Percentiles rank a stretch among this genome's conserved stretches.
Conservation (phyloP, 2,329 filamentous ascomycete genomes). For the Ceratocystis colombiana region DNA sequence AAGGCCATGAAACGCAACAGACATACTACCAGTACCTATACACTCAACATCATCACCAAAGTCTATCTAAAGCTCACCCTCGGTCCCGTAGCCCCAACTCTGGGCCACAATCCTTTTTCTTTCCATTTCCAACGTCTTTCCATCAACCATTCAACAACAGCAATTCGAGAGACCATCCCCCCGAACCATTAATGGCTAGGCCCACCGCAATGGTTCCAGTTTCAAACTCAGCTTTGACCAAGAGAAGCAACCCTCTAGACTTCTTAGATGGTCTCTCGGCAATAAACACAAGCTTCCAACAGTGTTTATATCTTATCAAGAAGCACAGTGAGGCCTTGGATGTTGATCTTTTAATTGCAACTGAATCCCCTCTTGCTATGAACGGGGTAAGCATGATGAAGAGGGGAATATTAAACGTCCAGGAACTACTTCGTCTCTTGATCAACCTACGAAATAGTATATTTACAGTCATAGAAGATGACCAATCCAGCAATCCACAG, state of each 20-base stretch:
- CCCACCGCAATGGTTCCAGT: too few relatives aligned
- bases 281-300: conserved; percentile 23
- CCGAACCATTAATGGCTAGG: too few relatives aligned
- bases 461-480: conserved; percentile 14
- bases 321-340: conserved; percentile 20
- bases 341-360: conserved; percentile 19
- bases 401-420: conserved; percentile 27
- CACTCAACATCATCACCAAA: conserved; percentile 7
- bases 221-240: neutral
- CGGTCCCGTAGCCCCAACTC: neutral
- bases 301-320: conserved; percentile 22
- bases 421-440: conserved; percentile 30
- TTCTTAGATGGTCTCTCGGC: neutral
- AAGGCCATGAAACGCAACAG: neutral
- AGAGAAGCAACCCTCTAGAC: neutral
- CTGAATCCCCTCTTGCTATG: conserved; percentile 27
- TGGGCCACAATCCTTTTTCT: neutral
- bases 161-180: too few relatives aligned
- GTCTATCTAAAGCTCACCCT: neutral
- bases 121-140: neutral
- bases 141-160: neutral
- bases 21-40: neutral
- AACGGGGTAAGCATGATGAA: conserved; percentile 27
- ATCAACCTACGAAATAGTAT: conserved; percentile 28
- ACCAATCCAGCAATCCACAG: neutral